phyloP scores from a whole-genome alignment of 2,329 filamentous ascomycete genomes.

The Arthrobotrys sphaeroides region DNA sequence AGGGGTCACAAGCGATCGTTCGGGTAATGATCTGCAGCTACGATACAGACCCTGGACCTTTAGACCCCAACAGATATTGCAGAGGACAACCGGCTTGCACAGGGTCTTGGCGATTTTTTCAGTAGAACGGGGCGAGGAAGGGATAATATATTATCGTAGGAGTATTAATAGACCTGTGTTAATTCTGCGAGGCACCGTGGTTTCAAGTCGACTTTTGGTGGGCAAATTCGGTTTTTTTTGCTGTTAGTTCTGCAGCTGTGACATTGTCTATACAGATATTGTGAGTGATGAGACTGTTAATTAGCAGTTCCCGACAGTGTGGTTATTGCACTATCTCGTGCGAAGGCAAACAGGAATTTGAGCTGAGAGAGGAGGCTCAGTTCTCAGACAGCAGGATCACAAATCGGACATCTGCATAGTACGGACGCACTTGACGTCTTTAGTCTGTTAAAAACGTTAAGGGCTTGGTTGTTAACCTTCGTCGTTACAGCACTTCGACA shows the following conservation, averaged over 20 bases:
- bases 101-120: constrained; percentile 23
- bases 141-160: constrained; percentile 24
- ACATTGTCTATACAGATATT: constrained; percentile 6
- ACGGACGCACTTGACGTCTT: constrained; percentile 1
- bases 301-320: background rate
- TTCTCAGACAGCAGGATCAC: constrained; percentile 53
- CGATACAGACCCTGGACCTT: constrained; percentile 48
- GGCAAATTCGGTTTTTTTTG: background rate
- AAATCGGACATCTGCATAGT: background rate
- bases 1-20: constrained; percentile 17
- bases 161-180: constrained; percentile 41
- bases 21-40: constrained; percentile 53
- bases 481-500: background rate
- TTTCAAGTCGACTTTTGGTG: constrained; percentile 10
- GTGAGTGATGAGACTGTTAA: background rate
- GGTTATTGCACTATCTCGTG: background rate
- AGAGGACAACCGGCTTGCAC: no score
- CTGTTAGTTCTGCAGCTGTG: background rate
- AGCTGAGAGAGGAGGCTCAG: constrained; percentile 10
- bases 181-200: constrained; percentile 53
- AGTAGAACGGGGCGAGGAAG: constrained; percentile 7
- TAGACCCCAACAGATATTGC: constrained; percentile 42
- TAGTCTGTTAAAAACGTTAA: background rate
- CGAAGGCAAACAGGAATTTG: constrained; percentile 17
- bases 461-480: constrained; percentile 9